phyloP scores from a whole-genome alignment of 352 stramenopile species.

The Phytophthora colocasiae region DNA sequence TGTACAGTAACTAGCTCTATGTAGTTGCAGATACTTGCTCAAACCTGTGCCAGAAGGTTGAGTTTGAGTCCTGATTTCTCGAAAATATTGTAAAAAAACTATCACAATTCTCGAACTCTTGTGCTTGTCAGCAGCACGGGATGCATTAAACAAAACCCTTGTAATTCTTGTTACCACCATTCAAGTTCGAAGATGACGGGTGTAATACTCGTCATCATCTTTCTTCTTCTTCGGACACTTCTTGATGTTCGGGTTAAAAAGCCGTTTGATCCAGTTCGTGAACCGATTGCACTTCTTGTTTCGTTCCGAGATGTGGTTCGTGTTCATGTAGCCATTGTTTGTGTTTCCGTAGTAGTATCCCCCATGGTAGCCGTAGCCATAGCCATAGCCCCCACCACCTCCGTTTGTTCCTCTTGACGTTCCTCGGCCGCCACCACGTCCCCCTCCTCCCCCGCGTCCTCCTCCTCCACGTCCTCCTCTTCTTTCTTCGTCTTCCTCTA shows the following conservation, averaged over 20 bases:
- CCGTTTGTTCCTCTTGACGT: not conserved
- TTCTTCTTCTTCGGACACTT: conserved; percentile 12
- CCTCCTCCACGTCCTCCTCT: not conserved
- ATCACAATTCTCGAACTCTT: too few relatives aligned
- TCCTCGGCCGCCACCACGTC: not conserved
- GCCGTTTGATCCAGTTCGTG: conserved; percentile 7
- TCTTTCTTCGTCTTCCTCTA: not conserved
- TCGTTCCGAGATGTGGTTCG: not conserved
- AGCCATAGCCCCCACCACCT: not conserved
- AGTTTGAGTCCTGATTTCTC: too few relatives aligned
- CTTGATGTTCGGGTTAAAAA: conserved; percentile 2
- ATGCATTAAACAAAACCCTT: too few relatives aligned
- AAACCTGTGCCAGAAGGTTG: too few relatives aligned
- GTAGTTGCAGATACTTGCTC: too few relatives aligned
- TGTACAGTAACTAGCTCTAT: too few relatives aligned
- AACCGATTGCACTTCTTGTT: conserved; percentile 18
- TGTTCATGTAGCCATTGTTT: not conserved
- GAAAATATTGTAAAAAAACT: too few relatives aligned
- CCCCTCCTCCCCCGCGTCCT: not conserved
- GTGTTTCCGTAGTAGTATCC: not conserved
- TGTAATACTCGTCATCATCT: not conserved
- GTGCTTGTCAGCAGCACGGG: too few relatives aligned
- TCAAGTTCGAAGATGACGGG: conserved; percentile 3
- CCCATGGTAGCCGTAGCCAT: not conserved
- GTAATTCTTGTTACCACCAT: not conserved